phyloP scores from a whole-genome alignment of 352 stramenopile genomes.

The Globisporangium nodosum region DNA sequence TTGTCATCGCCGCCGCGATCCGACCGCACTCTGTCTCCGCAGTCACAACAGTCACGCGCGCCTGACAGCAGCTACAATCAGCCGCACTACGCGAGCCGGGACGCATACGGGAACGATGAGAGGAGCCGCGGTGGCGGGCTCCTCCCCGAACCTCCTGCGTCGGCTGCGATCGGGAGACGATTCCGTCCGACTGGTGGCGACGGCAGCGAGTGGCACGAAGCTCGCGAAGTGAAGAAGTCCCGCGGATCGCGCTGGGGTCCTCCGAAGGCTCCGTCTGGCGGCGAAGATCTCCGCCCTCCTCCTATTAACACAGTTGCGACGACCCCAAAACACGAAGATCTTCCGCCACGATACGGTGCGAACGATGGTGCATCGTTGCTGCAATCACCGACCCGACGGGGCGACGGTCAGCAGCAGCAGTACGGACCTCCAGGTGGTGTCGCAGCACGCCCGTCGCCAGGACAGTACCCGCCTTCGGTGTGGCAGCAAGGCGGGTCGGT shows the following conservation, averaged over 20 bases:
- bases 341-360: too few species aligned
- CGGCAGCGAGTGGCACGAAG: conserved; percentile 26
- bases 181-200: conserved; percentile 19
- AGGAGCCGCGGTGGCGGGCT: conserved; percentile 3
- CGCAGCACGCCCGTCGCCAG: too few species aligned
- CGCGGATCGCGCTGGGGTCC: conserved; percentile 68
- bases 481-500: too few species aligned
- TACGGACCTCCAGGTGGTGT: too few species aligned
- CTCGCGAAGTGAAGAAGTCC: conserved; percentile 49
- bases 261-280: conserved; percentile 26
- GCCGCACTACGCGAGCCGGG: background rate
- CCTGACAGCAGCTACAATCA: conserved; percentile 1
- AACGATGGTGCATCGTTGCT: too few species aligned
- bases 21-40: conserved; percentile 4
- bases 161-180: conserved; percentile 13
- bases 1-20: conserved; percentile 2
- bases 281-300: conserved; percentile 32
- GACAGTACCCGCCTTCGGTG: too few species aligned
- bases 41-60: background rate
- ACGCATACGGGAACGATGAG: conserved; percentile 7
- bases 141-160: conserved; percentile 10
- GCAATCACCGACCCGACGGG: too few species aligned
- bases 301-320: conserved; percentile 39
- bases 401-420: too few species aligned
- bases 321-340: background rate